phyloP scores from a whole-genome alignment of 768 basidiomycete genomes.

The Strobilomyces confusus region DNA sequence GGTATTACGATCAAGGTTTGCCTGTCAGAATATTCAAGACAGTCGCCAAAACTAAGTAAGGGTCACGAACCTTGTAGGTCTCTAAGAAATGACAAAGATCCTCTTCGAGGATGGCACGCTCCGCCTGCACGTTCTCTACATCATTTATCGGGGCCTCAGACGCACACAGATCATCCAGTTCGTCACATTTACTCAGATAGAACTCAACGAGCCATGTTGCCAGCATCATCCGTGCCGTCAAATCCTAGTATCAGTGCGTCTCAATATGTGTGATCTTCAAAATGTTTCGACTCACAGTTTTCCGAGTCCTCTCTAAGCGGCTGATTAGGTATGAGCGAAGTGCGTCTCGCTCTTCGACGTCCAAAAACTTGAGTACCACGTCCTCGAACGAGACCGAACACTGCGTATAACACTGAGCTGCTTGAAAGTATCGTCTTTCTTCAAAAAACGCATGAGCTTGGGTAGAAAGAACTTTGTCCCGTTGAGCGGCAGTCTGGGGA shows the following conservation, averaged over 20 bases:
- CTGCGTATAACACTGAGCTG: conserved; percentile 89
- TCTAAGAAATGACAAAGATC: conserved; percentile 91
- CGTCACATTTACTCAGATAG: conserved; percentile 94
- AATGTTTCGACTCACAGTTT: conserved; percentile 52
- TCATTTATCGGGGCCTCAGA: conserved; percentile 80
- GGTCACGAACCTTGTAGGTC: conserved; percentile 75
- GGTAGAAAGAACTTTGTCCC: conserved; percentile 76
- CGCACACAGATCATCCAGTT: conserved; percentile 89
- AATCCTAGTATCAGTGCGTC: conserved; percentile 50
- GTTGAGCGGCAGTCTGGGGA: conserved; percentile 78
- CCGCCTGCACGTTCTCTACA: conserved; percentile 78
- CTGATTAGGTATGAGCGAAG: conserved; percentile 87
- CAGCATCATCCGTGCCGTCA: conserved; percentile 94
- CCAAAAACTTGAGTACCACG: conserved; percentile 85
- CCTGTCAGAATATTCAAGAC: conserved; percentile 39
- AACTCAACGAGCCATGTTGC: conserved; percentile 99
- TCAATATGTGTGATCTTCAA: background rate
- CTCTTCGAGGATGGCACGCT: conserved; percentile 82
- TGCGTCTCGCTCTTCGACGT: conserved; percentile 86
- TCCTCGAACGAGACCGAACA: conserved; percentile 88
- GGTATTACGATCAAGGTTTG: conserved; percentile 78
- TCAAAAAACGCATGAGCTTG: conserved; percentile 81
- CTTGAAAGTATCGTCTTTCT: conserved; percentile 80
- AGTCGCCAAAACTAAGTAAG: background rate
- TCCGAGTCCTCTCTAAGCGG: conserved; percentile 78